Conservation (phyloP, 306 rosid genomes). For the Hylodesmum podocarpum region DNA sequence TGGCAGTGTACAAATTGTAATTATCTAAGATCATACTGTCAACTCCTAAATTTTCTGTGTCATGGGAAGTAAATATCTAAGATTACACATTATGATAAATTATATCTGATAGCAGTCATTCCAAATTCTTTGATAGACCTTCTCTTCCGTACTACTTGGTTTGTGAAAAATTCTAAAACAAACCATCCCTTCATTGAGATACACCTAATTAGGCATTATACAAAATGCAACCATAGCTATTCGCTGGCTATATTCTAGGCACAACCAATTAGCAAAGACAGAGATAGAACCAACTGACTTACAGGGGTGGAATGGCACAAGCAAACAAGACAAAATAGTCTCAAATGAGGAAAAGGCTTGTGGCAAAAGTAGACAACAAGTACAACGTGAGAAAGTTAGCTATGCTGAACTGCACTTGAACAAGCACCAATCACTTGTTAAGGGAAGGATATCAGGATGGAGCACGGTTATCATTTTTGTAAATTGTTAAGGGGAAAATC, state of each 20-base stretch:
- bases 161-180: neutral
- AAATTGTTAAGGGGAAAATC: too few relatives aligned
- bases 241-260: neutral
- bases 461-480: too few relatives aligned
- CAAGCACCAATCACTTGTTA: neutral
- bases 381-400: neutral
- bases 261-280: neutral
- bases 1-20: neutral
- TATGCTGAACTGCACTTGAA: neutral
- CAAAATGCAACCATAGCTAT: neutral
- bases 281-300: neutral
- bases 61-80: neutral
- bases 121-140: slow-evolving; percentile 3
- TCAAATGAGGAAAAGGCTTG: neutral
- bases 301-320: neutral
- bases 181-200: neutral
- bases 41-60: neutral
- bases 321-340: neutral
- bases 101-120: neutral
- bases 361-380: neutral
- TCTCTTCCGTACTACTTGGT: neutral
- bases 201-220: neutral
- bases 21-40: neutral
- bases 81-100: neutral
- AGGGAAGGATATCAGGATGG: too few relatives aligned